phyloP scores from a whole-genome alignment of 768 basidiomycete species.

The Hericium rajendrae region DNA sequence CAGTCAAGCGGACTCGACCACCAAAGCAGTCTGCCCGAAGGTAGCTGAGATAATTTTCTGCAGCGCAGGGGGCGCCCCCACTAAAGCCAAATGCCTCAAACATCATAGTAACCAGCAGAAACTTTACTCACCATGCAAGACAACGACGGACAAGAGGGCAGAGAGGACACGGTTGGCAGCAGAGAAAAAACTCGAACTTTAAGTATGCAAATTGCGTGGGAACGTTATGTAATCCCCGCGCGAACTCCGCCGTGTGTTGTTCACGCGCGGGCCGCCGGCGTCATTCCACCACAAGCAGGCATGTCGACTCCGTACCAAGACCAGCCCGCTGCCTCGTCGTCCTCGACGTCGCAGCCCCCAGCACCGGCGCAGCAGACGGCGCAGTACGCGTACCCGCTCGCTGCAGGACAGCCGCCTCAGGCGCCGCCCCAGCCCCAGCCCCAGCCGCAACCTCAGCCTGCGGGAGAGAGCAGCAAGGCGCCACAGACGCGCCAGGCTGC shows the following conservation, averaged over 20 bases:
- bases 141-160: neutral
- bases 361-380: conserved; percentile 10
- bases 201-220: neutral
- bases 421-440: conserved; percentile 3
- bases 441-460: conserved; percentile 11
- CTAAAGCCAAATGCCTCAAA: conserved; percentile 96
- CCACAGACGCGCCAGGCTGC: conserved; percentile 57
- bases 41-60: conserved; percentile 88
- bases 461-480: conserved; percentile 14
- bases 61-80: conserved; percentile 53
- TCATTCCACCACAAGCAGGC: neutral
- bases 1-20: conserved; percentile 37
- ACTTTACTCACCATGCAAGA: conserved; percentile 17
- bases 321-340: conserved; percentile 11
- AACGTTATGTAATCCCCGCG: neutral
- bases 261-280: neutral
- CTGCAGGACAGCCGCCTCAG: conserved; percentile 10
- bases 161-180: neutral
- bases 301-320: neutral
- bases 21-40: conserved; percentile 54
- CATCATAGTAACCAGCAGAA: conserved; percentile 41
- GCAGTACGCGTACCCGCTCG: conserved; percentile 14
- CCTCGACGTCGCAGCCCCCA: conserved; percentile 7
- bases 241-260: neutral
- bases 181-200: neutral